Evolutionary conservation across 2,329 filamentous ascomycete species (phyloP), one percentile per base, ranked within the genome.

Genomic region (Helicocarpus griseus): DNA sequence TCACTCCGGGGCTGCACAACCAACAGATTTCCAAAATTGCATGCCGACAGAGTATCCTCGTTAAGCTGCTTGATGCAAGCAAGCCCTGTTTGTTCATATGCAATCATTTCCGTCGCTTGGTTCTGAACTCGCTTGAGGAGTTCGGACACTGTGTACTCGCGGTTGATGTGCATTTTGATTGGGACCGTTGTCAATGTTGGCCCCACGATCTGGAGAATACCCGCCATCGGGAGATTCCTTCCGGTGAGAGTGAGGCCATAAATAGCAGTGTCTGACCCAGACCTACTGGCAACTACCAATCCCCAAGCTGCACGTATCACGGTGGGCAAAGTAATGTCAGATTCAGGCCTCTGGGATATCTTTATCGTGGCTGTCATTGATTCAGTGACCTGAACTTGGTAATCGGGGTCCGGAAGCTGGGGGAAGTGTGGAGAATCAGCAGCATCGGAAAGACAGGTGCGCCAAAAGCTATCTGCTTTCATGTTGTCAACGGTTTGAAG

Each of bases 51-150:
- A 19, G 26, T 62, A 52, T 72, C 67, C 1, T 73, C 65, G 55
- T 76, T 77, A n/a, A 80, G 62, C 24, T 68, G 66, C 54, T 77
- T 66, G 72, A 82, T 80, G 9, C 73, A 70, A 0, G 64, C 57
- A 31, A 70, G 67, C 4, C 69, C 66, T 9, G 81, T 73, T 1
- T 74, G 75, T 43, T 76, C 76, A 22, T 76, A 79, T 57, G 80
- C 80, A 73, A 82, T 79, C 52, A 81, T 68, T 35, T 78, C 65
- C 61, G 80, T 77, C 75, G 54, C 75, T 50, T 75, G 72, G 22
- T 75, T 65, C 36, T 82, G 79, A 4, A 83, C 70, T 2, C 67
- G 63, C 41, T 75, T 70, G 4, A 84, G 65, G 52, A 76, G 81
- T 35, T 77, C 71, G 0, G 64, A 59, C 1, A 69, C 63, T 19